Evolutionary conservation across 2,329 filamentous ascomycete genomes (phyloP).

Genomic region (Talaromyces sp.): DNA sequence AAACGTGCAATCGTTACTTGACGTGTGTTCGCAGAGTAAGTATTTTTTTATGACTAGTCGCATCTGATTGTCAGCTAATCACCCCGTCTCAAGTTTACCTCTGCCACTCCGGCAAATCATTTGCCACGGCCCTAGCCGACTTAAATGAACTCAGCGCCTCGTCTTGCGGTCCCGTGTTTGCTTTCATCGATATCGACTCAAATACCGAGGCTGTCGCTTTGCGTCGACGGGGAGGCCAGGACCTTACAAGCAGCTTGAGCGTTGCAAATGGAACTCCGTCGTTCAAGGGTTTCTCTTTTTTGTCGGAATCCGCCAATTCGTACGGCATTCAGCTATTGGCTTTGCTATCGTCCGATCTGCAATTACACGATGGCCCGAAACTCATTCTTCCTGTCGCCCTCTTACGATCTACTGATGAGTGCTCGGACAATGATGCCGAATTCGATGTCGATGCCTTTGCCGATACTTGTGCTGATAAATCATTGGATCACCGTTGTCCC

Average conservation of each 20-base stretch:
- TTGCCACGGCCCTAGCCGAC: constrained; percentile 49
- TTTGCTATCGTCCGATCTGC: constrained; percentile 45
- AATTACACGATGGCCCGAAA: constrained; percentile 45
- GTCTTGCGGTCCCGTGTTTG: constrained; percentile 51
- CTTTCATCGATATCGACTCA: constrained; percentile 50
- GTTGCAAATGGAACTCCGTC: constrained; percentile 27
- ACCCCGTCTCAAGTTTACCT: constrained; percentile 42
- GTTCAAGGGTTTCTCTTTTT: constrained; percentile 38
- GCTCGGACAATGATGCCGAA: not conserved
- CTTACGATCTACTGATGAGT: constrained; percentile 25
- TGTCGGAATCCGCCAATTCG: constrained; percentile 40
- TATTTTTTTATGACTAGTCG: constrained; percentile 1
- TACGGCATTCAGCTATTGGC: constrained; percentile 46
- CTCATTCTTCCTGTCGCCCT: constrained; percentile 48
- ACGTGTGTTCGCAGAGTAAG: constrained; percentile 51
- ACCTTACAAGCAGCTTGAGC: constrained; percentile 21
- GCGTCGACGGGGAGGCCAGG: constrained; percentile 25
- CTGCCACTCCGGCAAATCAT: constrained; percentile 49
- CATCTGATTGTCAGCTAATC: not conserved
- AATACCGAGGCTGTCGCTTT: constrained; percentile 32
- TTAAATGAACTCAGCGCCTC: constrained; percentile 42
- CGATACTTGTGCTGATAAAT: constrained; percentile 12
- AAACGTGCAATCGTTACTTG: constrained; percentile 47
- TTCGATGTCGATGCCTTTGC: not conserved
- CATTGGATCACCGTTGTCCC: not conserved